Conservation (phyloP, 2,329 filamentous ascomycete species). For the Exophiala spinifera region DNA sequence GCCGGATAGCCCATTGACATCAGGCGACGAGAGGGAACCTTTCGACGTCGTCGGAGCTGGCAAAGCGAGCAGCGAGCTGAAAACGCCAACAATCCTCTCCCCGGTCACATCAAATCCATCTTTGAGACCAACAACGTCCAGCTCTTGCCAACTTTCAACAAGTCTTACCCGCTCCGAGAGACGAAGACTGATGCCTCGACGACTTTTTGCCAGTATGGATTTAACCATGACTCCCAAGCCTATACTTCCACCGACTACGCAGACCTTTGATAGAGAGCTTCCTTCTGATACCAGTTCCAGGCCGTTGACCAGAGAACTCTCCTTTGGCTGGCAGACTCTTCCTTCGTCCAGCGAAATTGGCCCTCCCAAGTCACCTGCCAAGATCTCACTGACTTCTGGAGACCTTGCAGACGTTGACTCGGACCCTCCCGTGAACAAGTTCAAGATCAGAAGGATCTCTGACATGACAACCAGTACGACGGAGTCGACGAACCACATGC, state of each 20-base stretch:
- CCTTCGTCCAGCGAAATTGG: slow-evolving; percentile 19
- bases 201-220: slow-evolving; percentile 29
- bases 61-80: slow-evolving; percentile 12
- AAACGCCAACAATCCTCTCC: slow-evolving; percentile 1
- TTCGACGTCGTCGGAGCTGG: background rate
- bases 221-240: slow-evolving; percentile 9
- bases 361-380: slow-evolving; percentile 3
- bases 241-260: background rate
- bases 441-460: slow-evolving; percentile 19
- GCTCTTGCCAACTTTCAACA: slow-evolving; percentile 22
- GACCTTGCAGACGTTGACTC: slow-evolving; percentile 27
- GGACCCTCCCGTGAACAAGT: slow-evolving; percentile 13
- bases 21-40: background rate
- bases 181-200: slow-evolving; percentile 22
- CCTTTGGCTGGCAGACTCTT: slow-evolving; percentile 28
- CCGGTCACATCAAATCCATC: background rate
- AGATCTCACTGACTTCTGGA: slow-evolving; percentile 23
- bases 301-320: slow-evolving; percentile 3
- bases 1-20: slow-evolving; percentile 2
- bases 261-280: background rate
- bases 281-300: slow-evolving; percentile 3
- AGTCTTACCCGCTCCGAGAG: slow-evolving; percentile 24
- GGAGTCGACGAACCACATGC: background rate
- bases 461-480: slow-evolving; percentile 11
- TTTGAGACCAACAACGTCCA: slow-evolving; percentile 18